Evolutionary conservation across 2,329 filamentous ascomycete genomes (phyloP), one percentile per base, ranked within the genome.

Genomic region (Cladosporium sp.): DNA sequence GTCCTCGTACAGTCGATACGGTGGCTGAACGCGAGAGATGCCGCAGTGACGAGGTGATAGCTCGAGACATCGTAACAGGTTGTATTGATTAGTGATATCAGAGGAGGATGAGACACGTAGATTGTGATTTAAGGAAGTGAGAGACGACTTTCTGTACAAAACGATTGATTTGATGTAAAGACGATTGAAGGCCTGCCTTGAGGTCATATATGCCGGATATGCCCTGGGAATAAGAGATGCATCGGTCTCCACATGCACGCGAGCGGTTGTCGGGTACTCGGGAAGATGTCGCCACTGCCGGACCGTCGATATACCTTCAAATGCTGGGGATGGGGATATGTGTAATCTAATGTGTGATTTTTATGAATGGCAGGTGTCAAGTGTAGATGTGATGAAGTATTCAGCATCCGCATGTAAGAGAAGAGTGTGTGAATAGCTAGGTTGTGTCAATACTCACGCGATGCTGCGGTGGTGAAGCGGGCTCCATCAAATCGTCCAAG

Each of bases 251-350:
- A 64, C 61, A 63, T 34, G 49, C 60, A 63, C 47, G 49, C 61
- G 61, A 64, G 51, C 61, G 61, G 61, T 32, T 64, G 61, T 55
- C 47, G 41, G 61, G 61, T 57, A 64, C 36, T 63, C 60, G 60
- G 51, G 51, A 14, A 34, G 61, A 64, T 64, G 44, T 57, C 51
- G 61, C 51, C 51, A 57, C 41, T 32, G 41, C 38, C 55, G 34
- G 34, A 58, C n/a, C 2, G 2, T 30, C 5, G 12, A 52, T 15
- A 18, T 52, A 52, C 24, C 24, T 28, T 52, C 12, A 18, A 28
- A 44, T 5, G 12, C 28, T 52, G 12, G 24, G 8, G 5, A 8
- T 15, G 24, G 18, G n/a, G 28, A 4, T 15, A 7, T 15, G 26
- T 11, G 15, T 21, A 18, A 15, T 15, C 5, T n/a, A 3, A 3